These are phyloP conservation scores for Iberis pinnata DNA, from an alignment of 345 rosid species.

Conservation along the genomic window DNA sequence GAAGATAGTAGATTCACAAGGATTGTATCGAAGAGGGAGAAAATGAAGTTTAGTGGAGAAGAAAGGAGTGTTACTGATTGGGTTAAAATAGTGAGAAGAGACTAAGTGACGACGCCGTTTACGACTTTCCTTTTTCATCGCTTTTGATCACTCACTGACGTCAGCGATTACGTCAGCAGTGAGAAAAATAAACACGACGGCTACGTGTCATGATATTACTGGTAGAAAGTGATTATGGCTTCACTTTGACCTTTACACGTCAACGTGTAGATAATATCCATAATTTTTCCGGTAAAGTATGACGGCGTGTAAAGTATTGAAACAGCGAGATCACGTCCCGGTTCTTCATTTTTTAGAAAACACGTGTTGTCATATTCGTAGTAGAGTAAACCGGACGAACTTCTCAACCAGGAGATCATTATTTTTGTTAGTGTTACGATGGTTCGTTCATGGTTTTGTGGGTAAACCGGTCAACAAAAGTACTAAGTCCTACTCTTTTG, in stretches of 20 bases:
- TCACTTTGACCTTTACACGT: constrained; percentile 11
- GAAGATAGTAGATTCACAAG: constrained; percentile 18
- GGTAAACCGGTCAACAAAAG: no score
- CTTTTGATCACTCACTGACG: constrained; percentile 13
- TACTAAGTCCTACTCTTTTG: no score
- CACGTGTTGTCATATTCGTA: constrained; percentile 4
- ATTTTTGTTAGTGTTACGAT: no score
- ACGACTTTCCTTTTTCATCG: constrained; percentile 16
- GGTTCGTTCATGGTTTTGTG: no score
- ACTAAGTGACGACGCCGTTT: constrained; percentile 16
- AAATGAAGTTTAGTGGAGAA: constrained; percentile 15
- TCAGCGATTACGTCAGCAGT: constrained; percentile 20
- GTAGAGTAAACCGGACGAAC: no score
- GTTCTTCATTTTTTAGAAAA: constrained; percentile 13
- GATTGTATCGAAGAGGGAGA: constrained; percentile 8
- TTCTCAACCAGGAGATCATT: no score
- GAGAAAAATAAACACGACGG: not conserved
- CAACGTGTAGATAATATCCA: constrained; percentile 7
- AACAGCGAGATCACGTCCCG: constrained; percentile 20
- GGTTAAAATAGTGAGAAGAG: constrained; percentile 18
- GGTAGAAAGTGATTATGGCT: not conserved
- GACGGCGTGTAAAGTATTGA: constrained; percentile 2
- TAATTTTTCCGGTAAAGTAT: constrained; percentile 9
- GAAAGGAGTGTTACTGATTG: constrained; percentile 22
- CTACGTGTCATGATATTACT: not conserved